phyloP scores from a whole-genome alignment of 1,284 basidiomycete genomes.

The Blastosporella zonata region DNA sequence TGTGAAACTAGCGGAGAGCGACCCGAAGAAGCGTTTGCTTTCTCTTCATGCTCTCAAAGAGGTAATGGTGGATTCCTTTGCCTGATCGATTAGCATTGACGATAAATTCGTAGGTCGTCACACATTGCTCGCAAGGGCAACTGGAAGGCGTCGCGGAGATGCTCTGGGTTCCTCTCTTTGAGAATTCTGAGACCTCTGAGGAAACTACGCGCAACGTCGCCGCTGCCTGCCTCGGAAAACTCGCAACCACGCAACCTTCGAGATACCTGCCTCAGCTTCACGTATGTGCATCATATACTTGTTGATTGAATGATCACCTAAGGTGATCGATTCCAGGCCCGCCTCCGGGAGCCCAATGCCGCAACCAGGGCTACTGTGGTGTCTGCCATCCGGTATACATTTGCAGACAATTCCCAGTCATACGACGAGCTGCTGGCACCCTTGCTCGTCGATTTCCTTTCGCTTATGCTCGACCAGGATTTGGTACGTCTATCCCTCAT shows the following conservation, averaged over 20 bases:
- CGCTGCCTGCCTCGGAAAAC: conserved; percentile 93
- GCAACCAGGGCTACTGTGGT: conserved; percentile 87
- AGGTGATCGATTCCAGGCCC: conserved; percentile 40
- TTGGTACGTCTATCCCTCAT: conserved; percentile 51
- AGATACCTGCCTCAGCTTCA: conserved; percentile 92
- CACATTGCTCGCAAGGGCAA: conserved; percentile 82
- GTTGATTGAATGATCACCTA: conserved; percentile 1
- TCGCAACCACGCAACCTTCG: conserved; percentile 87
- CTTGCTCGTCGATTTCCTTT: conserved; percentile 87
- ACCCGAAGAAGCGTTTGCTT: conserved; percentile 77
- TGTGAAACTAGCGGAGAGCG: conserved; percentile 75
- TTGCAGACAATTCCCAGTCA: conserved; percentile 79
- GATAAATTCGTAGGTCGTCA: conserved; percentile 67
- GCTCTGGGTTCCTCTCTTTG: conserved; percentile 90
- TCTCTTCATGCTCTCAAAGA: conserved; percentile 94
- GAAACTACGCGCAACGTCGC: conserved; percentile 93
- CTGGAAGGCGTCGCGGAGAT: conserved; percentile 82
- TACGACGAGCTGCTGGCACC: conserved; percentile 90
- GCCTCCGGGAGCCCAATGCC: conserved; percentile 65
- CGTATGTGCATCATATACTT: conserved; percentile 38
- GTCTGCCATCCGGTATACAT: conserved; percentile 93
- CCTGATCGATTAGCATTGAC: neutral
- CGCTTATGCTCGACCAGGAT: conserved; percentile 82
- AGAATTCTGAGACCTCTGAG: conserved; percentile 80
- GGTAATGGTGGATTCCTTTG: conserved; percentile 35